phyloP scores from a whole-genome alignment of 306 rosid species.

The Ormosia emarginata region DNA sequence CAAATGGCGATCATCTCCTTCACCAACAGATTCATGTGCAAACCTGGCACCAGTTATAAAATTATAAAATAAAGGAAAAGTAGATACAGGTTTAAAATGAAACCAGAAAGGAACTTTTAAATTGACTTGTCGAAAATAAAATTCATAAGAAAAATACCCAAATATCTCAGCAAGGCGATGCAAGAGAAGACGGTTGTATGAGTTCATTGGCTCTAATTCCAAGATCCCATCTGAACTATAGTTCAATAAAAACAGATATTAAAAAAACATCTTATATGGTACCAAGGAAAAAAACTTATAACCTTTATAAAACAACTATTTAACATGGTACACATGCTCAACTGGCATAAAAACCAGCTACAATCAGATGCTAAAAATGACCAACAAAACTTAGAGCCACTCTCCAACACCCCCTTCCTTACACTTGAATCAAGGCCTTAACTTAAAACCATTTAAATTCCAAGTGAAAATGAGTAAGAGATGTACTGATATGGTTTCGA shows the following conservation, averaged over 20 bases:
- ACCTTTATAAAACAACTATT: background rate
- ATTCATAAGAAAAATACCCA: constrained; percentile 54
- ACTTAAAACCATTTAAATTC: background rate
- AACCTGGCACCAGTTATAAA: constrained; percentile 50
- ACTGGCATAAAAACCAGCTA: constrained; percentile 8
- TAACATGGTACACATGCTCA: background rate
- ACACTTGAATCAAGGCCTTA: background rate
- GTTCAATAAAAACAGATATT: constrained; percentile 27
- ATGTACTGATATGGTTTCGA: background rate
- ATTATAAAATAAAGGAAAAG: background rate
- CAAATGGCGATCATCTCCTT: constrained; percentile 92
- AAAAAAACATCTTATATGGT: constrained; percentile 4
- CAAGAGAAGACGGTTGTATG: constrained; percentile 93
- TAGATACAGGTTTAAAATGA: background rate
- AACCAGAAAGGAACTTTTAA: background rate
- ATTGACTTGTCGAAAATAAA: constrained; percentile 8
- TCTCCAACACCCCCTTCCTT: background rate
- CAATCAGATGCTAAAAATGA: constrained; percentile 18
- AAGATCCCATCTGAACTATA: constrained; percentile 76
- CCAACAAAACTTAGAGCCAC: background rate
- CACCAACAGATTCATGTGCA: constrained; percentile 92
- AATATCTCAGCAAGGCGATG: constrained; percentile 99
- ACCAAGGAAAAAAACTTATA: background rate
- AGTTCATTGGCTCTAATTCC: constrained; percentile 93
- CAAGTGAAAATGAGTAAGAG: background rate